Conservation (phyloP, 352 stramenopile genomes). For the Elongisporangium anandrum region DNA sequence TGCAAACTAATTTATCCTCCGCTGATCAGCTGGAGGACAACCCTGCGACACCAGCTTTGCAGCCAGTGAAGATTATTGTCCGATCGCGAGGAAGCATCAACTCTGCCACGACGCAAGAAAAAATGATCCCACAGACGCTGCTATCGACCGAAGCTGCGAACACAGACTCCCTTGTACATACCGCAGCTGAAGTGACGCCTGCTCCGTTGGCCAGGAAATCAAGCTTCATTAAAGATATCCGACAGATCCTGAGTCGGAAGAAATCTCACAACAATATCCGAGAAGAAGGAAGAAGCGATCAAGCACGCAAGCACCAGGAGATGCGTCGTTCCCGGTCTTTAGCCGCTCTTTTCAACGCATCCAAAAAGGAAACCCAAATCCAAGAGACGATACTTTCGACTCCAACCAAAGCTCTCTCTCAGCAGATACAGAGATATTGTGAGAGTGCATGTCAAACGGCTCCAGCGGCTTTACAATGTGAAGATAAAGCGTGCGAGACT, state of each 20-base stretch:
- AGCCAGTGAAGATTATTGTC: slow-evolving; percentile 7
- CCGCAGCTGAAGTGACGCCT: not conserved
- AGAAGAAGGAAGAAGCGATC: not conserved
- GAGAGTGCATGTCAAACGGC: not conserved
- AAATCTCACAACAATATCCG: not conserved
- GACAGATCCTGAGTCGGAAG: slow-evolving; percentile 10
- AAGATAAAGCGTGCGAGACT: slow-evolving; percentile 3
- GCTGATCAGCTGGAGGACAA: not conserved
- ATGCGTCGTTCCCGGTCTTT: too few species aligned
- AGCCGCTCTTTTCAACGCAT: not conserved
- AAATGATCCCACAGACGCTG: slow-evolving; percentile 5
- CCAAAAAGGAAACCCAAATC: not conserved
- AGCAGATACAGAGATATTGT: not conserved
- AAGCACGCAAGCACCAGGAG: slow-evolving; percentile 1
- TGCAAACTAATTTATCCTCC: not conserved
- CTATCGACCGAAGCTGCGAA: slow-evolving; percentile 2
- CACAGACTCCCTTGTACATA: not conserved
- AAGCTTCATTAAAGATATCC: slow-evolving; percentile 12
- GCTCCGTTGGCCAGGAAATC: slow-evolving; percentile 1
- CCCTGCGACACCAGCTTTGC: not conserved
- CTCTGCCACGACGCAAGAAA: slow-evolving; percentile 1
- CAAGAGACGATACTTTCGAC: not conserved
- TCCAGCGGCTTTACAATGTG: not conserved
- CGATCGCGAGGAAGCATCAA: slow-evolving; percentile 6
- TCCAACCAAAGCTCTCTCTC: not conserved